Evolutionary conservation across 768 basidiomycete genomes (phyloP).

Genomic region (Hydnum rufescens): DNA sequence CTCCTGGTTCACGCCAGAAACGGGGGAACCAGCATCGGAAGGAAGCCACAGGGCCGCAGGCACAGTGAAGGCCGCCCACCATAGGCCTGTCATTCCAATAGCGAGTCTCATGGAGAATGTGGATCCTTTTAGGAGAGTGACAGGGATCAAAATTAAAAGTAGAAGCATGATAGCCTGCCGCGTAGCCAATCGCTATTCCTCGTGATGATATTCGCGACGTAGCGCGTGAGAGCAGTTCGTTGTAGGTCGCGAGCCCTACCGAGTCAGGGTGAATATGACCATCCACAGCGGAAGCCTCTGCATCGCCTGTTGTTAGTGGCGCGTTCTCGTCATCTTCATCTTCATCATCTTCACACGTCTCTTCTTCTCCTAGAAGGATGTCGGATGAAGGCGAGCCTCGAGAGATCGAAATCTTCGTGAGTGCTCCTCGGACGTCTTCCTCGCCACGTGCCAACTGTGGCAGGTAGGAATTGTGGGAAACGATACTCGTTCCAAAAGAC

Average conservation of each 20-base stretch:
- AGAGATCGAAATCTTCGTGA: background rate
- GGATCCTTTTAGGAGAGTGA: constrained; percentile 48
- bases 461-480: constrained; percentile 82
- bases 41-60: constrained; percentile 65
- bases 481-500: constrained; percentile 66
- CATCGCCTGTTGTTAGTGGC: background rate
- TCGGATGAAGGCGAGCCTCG: background rate
- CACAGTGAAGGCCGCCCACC: constrained; percentile 73
- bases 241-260: constrained; percentile 27
- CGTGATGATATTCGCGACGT: constrained; percentile 69
- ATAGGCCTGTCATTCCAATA: constrained; percentile 65
- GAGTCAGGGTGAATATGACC: constrained; percentile 9
- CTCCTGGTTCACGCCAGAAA: constrained; percentile 3
- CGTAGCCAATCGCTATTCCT: constrained; percentile 75
- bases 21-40: background rate
- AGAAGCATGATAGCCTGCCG: constrained; percentile 63
- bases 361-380: background rate
- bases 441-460: constrained; percentile 49
- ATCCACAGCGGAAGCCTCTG: background rate
- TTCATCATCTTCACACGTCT: background rate
- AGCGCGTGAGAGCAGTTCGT: constrained; percentile 40
- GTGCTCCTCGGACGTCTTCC: constrained; percentile 17
- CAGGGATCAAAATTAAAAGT: constrained; percentile 56
- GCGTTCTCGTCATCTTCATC: background rate
- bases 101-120: constrained; percentile 65